Evolutionary conservation across 352 stramenopile genomes (phyloP).

Genomic region (Salisapilia sapeloensis): DNA sequence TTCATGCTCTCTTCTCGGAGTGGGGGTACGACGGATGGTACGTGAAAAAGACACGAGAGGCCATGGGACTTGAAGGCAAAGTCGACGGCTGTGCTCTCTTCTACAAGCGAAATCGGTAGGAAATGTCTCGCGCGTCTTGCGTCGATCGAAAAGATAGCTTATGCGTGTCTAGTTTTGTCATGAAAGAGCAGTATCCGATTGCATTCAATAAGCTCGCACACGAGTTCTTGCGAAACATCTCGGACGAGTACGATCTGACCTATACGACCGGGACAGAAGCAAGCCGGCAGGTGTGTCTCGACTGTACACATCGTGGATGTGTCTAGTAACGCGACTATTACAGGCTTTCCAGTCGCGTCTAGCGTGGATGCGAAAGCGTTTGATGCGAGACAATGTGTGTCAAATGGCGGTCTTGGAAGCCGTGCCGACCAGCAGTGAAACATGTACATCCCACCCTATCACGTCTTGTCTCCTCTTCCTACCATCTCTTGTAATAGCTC

Average conservation of each 20-base stretch:
- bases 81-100: slow-evolving; percentile 97
- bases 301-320: too few relatives aligned
- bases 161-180: slow-evolving; percentile 28
- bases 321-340: not conserved
- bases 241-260: slow-evolving; percentile 64
- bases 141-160: not conserved
- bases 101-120: slow-evolving; percentile 90
- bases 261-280: slow-evolving; percentile 46
- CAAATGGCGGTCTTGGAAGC: slow-evolving; percentile 95
- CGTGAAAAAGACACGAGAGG: slow-evolving; percentile 96
- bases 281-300: slow-evolving; percentile 33
- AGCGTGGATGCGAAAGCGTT: slow-evolving; percentile 54
- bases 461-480: not conserved
- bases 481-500: slow-evolving; percentile 7
- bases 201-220: slow-evolving; percentile 94
- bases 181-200: slow-evolving; percentile 87
- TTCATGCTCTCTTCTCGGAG: slow-evolving; percentile 89
- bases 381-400: slow-evolving; percentile 96
- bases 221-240: slow-evolving; percentile 42
- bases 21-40: slow-evolving; percentile 96
- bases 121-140: not conserved
- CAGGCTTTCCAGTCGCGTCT: slow-evolving; percentile 24
- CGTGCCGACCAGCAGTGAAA: slow-evolving; percentile 65
- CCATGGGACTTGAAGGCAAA: slow-evolving; percentile 95
- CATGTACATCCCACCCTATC: slow-evolving; percentile 11